Evolutionary conservation across 176 grass and related monocot species (phyloP).

Genomic region (Aegilops umbellulata): DNA sequence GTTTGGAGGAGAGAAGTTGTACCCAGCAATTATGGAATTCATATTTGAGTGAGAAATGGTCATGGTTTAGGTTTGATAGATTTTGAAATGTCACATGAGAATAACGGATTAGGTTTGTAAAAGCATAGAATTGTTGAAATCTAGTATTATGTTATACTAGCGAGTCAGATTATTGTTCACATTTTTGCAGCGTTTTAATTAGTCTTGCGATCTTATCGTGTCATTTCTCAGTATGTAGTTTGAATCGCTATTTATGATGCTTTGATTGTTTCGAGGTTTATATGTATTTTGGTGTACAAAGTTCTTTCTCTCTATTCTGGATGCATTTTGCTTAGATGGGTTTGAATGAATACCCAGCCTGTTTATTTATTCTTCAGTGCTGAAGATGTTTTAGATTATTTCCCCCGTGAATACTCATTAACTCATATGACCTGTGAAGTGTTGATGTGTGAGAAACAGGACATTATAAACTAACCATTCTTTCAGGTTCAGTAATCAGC

Average conservation of each 20-base stretch:
- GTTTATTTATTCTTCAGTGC: neutral
- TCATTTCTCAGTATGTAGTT: neutral
- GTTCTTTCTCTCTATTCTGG: neutral
- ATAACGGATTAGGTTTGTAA: neutral
- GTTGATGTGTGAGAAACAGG: neutral
- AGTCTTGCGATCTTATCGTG: neutral
- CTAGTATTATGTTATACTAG: neutral
- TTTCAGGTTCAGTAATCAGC: neutral
- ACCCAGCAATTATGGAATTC: neutral
- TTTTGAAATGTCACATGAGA: neutral
- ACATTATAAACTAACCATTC: neutral
- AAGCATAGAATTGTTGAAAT: neutral
- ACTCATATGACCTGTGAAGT: neutral
- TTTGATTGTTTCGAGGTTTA: neutral
- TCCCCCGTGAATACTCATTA: neutral
- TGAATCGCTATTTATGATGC: neutral
- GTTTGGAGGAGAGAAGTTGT: neutral
- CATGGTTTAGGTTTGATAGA: neutral
- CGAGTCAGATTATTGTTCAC: neutral
- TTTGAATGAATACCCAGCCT: neutral
- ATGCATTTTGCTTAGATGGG: neutral
- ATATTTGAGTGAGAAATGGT: neutral
- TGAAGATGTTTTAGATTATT: conserved; percentile 6
- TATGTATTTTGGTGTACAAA: neutral
- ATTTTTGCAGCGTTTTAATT: neutral